Conservation (phyloP, 1,284 basidiomycete species). For the Ganoderma sinense region DNA sequence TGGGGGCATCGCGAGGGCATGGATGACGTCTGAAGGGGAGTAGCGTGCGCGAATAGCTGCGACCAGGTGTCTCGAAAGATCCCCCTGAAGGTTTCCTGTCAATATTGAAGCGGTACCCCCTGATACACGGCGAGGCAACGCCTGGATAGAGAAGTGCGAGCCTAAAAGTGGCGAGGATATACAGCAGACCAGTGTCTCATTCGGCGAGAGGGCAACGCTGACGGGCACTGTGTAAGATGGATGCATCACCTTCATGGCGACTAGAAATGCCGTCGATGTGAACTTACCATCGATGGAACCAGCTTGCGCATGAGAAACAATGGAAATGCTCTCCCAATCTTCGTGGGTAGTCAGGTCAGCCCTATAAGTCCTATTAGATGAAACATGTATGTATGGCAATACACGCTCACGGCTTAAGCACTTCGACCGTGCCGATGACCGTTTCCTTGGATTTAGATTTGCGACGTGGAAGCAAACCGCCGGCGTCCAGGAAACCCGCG, state of each 20-base stretch:
- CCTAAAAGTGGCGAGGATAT: constrained; percentile 51
- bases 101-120: constrained; percentile 16
- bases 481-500: constrained; percentile 53
- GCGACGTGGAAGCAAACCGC: constrained; percentile 46
- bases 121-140: constrained; percentile 48
- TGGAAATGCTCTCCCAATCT: constrained; percentile 55
- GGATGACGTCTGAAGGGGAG: constrained; percentile 61
- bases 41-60: constrained; percentile 53
- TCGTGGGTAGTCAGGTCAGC: constrained; percentile 59
- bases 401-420: constrained; percentile 60
- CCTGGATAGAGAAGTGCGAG: constrained; percentile 52
- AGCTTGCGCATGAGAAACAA: constrained; percentile 51
- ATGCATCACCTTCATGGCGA: constrained; percentile 2
- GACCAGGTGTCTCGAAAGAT: constrained; percentile 42
- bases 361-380: constrained; percentile 42
- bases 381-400: background rate
- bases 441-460: constrained; percentile 48
- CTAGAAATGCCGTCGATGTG: background rate
- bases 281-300: constrained; percentile 44
- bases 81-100: constrained; percentile 20
- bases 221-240: constrained; percentile 52
- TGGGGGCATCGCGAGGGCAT: constrained; percentile 52
- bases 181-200: constrained; percentile 59
- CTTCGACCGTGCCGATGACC: constrained; percentile 55
- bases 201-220: constrained; percentile 61